Evolutionary conservation across 1,139 yeast species (phyloP).

Genomic region (Yamadazyma friedrichii): DNA sequence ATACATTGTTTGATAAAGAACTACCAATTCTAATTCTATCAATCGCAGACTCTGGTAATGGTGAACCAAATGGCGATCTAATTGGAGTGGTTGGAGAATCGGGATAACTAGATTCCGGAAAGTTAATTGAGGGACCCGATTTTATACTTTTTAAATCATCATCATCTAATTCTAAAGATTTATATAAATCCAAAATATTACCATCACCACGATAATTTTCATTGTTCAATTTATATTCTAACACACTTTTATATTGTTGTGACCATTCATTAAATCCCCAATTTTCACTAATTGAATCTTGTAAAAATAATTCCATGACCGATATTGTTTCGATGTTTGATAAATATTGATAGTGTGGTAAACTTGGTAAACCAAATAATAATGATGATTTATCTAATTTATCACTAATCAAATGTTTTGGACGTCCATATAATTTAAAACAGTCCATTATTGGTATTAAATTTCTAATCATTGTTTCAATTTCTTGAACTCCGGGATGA

Average conservation of each 20-base stretch:
- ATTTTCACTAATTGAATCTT: constrained; percentile 26
- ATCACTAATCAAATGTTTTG: constrained; percentile 46
- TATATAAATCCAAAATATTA: constrained; percentile 31
- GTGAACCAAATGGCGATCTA: constrained; percentile 2
- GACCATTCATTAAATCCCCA: constrained; percentile 29
- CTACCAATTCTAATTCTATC: neutral
- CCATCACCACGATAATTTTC: constrained; percentile 30
- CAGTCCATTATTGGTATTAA: constrained; percentile 53
- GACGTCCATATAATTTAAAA: constrained; percentile 56
- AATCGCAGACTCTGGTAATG: neutral
- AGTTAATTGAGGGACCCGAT: constrained; percentile 18
- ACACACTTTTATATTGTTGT: constrained; percentile 38
- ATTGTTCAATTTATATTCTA: constrained; percentile 27
- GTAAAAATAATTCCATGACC: constrained; percentile 31
- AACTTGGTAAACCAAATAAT: constrained; percentile 56
- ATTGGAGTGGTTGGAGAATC: constrained; percentile 6
- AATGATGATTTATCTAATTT: constrained; percentile 45
- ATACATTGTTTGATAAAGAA: neutral
- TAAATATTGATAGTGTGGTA: constrained; percentile 53
- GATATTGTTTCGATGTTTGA: constrained; percentile 37
- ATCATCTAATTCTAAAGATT: constrained; percentile 18
- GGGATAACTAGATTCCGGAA: constrained; percentile 13
- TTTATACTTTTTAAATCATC: constrained; percentile 15
- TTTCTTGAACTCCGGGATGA: constrained; percentile 57
- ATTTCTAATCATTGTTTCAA: constrained; percentile 57